Evolutionary conservation across 2,329 filamentous ascomycete genomes (phyloP).

Genomic region (Metarhizium guizhouense): DNA sequence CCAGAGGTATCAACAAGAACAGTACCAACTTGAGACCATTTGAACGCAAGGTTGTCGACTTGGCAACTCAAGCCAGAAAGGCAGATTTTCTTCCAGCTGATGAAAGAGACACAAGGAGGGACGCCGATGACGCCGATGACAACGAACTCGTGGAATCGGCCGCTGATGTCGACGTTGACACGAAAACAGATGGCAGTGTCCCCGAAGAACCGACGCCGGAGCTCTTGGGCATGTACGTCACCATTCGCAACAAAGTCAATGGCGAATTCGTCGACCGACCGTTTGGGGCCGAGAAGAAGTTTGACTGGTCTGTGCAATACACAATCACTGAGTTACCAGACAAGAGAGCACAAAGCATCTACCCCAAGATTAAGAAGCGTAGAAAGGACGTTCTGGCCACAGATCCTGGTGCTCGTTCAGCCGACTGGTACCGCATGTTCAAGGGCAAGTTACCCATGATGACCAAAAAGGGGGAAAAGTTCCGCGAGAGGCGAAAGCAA

Average conservation of each 20-base stretch:
- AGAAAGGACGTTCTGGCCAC: slow-evolving; percentile 38
- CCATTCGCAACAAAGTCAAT: slow-evolving; percentile 64
- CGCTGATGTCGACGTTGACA: background rate
- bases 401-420: slow-evolving; percentile 31
- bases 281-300: slow-evolving; percentile 21
- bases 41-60: slow-evolving; percentile 39
- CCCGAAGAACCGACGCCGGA: slow-evolving; percentile 15
- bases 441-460: slow-evolving; percentile 27
- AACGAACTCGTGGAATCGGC: background rate
- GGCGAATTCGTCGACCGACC: slow-evolving; percentile 55
- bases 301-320: slow-evolving; percentile 72
- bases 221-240: slow-evolving; percentile 63
- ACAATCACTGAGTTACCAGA: slow-evolving; percentile 53
- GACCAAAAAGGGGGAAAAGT: slow-evolving; percentile 47
- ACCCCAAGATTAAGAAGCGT: slow-evolving; percentile 45
- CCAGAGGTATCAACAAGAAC: slow-evolving; percentile 34
- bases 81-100: background rate
- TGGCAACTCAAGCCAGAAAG: slow-evolving; percentile 31
- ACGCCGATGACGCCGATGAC: background rate
- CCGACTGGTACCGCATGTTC: slow-evolving; percentile 39
- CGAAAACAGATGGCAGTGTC: background rate
- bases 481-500: slow-evolving; percentile 45
- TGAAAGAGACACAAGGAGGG: background rate
- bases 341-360: slow-evolving; percentile 39
- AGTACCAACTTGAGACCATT: slow-evolving; percentile 36